Percentiles rank a stretch among this genome's conserved stretches.
Conservation (phyloP, 768 basidiomycete species). For the Cytidiella melzeri region DNA sequence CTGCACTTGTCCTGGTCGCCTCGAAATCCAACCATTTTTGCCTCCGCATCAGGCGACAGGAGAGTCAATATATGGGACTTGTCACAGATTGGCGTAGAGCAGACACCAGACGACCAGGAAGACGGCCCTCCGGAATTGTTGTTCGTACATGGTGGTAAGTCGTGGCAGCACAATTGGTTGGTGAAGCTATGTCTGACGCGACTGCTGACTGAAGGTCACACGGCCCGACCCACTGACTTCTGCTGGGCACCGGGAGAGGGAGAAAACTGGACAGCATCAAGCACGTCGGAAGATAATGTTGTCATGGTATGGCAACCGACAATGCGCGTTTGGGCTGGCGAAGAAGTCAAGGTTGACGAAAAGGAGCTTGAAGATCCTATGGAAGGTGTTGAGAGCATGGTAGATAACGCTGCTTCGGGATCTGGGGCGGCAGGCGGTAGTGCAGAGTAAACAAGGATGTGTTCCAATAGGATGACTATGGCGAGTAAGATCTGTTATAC, state of each 20-base stretch:
- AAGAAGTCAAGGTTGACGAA: slow-evolving; percentile 77
- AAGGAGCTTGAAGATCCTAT: slow-evolving; percentile 79
- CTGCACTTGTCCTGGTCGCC: slow-evolving; percentile 95
- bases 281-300: slow-evolving; percentile 94
- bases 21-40: slow-evolving; percentile 85
- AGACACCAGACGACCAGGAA: slow-evolving; percentile 96
- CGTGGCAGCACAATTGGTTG: neutral
- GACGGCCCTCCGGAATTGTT: slow-evolving; percentile 96
- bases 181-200: neutral
- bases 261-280: slow-evolving; percentile 82
- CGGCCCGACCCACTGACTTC: slow-evolving; percentile 87
- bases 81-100: slow-evolving; percentile 85
- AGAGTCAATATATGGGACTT: slow-evolving; percentile 96
- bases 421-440: slow-evolving; percentile 5
- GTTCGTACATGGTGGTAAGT: slow-evolving; percentile 89
- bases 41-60: slow-evolving; percentile 90
- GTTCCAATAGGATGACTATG: slow-evolving; percentile 5
- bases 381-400: slow-evolving; percentile 59
- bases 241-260: slow-evolving; percentile 85
- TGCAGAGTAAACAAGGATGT: slow-evolving; percentile 3
- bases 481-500: slow-evolving; percentile 9
- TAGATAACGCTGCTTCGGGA: slow-evolving; percentile 10
- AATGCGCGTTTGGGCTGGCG: slow-evolving; percentile 90
- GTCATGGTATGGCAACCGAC: slow-evolving; percentile 98
- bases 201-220: slow-evolving; percentile 56